Base-by-base conservation (phyloP, 495 filamentous ascomycete species). In the Acidomyces sp. region DNA sequence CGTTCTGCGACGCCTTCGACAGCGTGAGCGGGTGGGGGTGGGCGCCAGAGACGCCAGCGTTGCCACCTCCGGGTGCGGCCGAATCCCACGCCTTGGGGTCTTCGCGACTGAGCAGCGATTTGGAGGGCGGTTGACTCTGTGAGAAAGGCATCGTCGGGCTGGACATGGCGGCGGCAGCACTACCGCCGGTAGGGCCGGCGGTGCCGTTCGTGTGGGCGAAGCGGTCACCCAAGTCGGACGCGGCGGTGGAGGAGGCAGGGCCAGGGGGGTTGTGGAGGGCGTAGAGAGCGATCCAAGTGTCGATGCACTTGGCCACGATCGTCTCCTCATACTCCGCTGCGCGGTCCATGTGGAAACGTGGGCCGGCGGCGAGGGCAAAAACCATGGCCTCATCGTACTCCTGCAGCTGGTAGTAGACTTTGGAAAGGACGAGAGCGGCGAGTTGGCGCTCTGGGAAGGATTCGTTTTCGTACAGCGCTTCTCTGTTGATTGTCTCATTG, bases 351-450 rank as follows among this genome's bases (percentile, higher is more conserved):
- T 90, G 78, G 67, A 99, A 95, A 18, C 95, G 72, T 51, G 94
- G 87, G 26, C 92, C 92, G 15, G 92, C 88, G 23, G 85, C 87
- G 10, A 99, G 72, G 36, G 92, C 92, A 63, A 99, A 94, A 17
- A 82, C 80, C 92, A 99, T 96, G 61, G 87, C 93, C 70, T 96
- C 90, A 56, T 95, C 86, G 65, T 96, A 96, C 62, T 93, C 92
- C 64, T 92, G 83, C 33, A 99, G 76, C 57, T 99, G 88, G 58
- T 95, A 99, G 63, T 96, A 99, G 48, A 96, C 85, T 68, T 96
- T 96, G 44, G 92, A 81, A 37, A 87, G 81, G 34, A 99, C 86
- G 21, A 99, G 69, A 40, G 92, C 88, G 39, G 92, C 92, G 30
- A 96, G 77, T 56, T 87, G 82, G 51, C 90, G 82, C 57, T 99